Percentiles rank a stretch among this genome's conserved stretches.
Conservation (phyloP, 225 moss, liverwort and hornwort species). For the Pseudisothecium myosuroides region DNA sequence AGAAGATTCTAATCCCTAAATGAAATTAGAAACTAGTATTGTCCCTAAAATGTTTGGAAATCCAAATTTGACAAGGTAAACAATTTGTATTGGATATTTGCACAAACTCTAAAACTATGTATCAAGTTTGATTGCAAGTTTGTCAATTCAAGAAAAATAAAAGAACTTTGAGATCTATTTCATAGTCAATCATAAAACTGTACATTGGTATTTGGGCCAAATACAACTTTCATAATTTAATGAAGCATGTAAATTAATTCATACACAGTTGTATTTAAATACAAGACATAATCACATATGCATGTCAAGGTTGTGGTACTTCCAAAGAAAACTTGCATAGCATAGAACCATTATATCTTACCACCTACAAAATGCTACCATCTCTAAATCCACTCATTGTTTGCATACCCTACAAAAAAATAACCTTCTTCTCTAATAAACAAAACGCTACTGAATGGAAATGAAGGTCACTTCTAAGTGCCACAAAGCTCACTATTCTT, state of each 20-base stretch:
- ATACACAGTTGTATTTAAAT: not conserved
- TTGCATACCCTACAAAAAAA: not conserved
- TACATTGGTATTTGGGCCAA: not conserved
- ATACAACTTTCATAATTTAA: not conserved
- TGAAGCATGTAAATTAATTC: too few relatives aligned
- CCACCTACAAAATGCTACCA: not conserved
- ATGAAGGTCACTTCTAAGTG: not conserved
- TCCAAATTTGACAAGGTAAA: not conserved
- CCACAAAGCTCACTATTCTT: not conserved
- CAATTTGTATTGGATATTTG: fast-evolving
- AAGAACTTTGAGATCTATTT: not conserved
- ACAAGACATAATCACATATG: not conserved
- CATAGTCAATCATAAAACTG: fast-evolving
- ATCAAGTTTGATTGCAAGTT: fast-evolving
- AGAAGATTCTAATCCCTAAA: too few relatives aligned
- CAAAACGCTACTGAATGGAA: not conserved
- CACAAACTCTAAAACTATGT: not conserved
- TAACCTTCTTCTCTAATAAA: not conserved
- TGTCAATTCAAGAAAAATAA: not conserved
- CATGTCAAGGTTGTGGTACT: not conserved
- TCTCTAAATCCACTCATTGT: not conserved
- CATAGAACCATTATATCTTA: not conserved
- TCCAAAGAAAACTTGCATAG: not conserved
- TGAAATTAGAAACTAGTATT: not conserved
- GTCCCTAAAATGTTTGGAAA: not conserved